Conservation (phyloP, 495 filamentous ascomycete species). For the Hypoxylon rickii region DNA sequence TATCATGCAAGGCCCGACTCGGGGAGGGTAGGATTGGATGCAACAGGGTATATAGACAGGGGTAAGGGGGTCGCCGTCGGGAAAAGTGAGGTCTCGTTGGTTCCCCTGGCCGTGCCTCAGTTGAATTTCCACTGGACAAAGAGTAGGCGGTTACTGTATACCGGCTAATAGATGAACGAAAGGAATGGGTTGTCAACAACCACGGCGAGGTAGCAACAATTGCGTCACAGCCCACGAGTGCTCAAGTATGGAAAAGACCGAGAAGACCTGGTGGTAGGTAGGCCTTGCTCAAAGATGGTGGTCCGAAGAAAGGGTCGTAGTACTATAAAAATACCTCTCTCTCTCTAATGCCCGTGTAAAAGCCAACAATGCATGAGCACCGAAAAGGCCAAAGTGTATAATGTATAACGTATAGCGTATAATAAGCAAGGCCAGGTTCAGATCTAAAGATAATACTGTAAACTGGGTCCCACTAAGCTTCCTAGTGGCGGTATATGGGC, state of each 20-base stretch:
- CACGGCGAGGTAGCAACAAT: not conserved
- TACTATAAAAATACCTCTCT: conserved; percentile 3
- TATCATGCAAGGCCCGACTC: conserved; percentile 36
- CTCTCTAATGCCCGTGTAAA: too few relatives aligned
- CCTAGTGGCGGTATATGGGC: conserved; percentile 14
- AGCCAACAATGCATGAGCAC: too few relatives aligned
- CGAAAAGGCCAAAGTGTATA: too few relatives aligned
- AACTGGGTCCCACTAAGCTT: conserved; percentile 6
- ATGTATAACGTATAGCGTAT: conserved; percentile 1
- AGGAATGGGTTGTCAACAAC: not conserved
- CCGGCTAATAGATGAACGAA: conserved; percentile 24
- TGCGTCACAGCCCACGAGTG: too few relatives aligned
- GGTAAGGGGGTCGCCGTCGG: conserved; percentile 18
- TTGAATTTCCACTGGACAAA: conserved; percentile 24
- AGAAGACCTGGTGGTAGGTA: too few relatives aligned
- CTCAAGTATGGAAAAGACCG: too few relatives aligned
- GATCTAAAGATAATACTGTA: conserved; percentile 13
- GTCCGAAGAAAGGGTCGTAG: not conserved
- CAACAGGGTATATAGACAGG: conserved; percentile 26
- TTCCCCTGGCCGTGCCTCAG: conserved; percentile 26
- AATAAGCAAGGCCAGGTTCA: conserved; percentile 9
- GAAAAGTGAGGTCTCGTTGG: conserved; percentile 25
- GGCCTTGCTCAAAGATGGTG: not conserved
- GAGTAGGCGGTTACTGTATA: conserved; percentile 12
- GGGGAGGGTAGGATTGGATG: conserved; percentile 30